Conservation (phyloP, 805 yeast species). For the Kodamaea lidongshanica region DNA sequence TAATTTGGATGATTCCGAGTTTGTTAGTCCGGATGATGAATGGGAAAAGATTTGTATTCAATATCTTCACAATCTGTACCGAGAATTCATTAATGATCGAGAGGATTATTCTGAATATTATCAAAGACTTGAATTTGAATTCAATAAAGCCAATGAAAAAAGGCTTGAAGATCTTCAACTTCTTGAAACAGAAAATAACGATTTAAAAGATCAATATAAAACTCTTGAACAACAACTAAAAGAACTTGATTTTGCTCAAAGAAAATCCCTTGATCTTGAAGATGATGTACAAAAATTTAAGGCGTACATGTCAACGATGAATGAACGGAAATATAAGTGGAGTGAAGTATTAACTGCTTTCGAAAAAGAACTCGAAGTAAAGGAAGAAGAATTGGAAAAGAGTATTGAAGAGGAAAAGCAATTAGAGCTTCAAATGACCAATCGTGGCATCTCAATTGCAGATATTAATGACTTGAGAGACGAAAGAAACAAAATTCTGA, state of each 20-base stretch:
- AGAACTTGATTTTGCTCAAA: slow-evolving; percentile 45
- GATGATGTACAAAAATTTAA: slow-evolving; percentile 65
- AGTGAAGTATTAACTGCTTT: slow-evolving; percentile 50
- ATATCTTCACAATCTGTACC: slow-evolving; percentile 63
- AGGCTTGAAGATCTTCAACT: slow-evolving; percentile 42
- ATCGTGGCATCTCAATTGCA: slow-evolving; percentile 55
- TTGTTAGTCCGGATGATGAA: slow-evolving; percentile 36
- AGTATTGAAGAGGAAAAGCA: slow-evolving; percentile 37
- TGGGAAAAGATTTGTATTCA: slow-evolving; percentile 49
- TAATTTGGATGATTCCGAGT: slow-evolving; percentile 20
- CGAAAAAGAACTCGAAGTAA: slow-evolving; percentile 43
- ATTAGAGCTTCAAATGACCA: slow-evolving; percentile 36
- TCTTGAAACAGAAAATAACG: slow-evolving; percentile 36
- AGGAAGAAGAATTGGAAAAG: slow-evolving; percentile 37
- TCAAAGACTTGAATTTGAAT: slow-evolving; percentile 51
- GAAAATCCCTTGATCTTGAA: slow-evolving; percentile 57
- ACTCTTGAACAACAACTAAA: slow-evolving; percentile 40
- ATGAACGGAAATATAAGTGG: slow-evolving; percentile 63
- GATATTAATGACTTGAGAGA: slow-evolving; percentile 58
- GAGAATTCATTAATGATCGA: slow-evolving; percentile 55
- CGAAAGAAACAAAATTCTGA: slow-evolving; percentile 55
- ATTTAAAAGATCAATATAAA: slow-evolving; percentile 34
- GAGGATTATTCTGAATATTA: slow-evolving; percentile 55
- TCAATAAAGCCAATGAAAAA: slow-evolving; percentile 44
- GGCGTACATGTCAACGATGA: slow-evolving; percentile 65